Evolutionary conservation across 2,329 filamentous ascomycete genomes (phyloP).

Genomic region (Penicillium sp.): DNA sequence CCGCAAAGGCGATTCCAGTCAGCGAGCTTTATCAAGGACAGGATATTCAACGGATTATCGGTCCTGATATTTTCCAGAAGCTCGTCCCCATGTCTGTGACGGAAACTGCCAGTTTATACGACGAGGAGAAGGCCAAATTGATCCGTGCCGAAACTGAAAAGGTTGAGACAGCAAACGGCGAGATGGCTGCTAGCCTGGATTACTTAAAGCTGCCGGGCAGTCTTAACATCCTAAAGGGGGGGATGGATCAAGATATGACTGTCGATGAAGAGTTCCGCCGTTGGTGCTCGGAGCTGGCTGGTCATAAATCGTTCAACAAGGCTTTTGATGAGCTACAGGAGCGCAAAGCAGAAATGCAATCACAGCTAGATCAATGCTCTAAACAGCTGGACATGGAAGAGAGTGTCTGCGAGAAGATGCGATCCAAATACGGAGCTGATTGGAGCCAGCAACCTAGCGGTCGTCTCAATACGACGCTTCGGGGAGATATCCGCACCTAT

Average conservation of each 20-base stretch:
- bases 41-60: conserved; percentile 94
- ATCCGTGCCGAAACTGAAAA: conserved; percentile 89
- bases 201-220: conserved; percentile 87
- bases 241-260: conserved; percentile 80
- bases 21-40: conserved; percentile 95
- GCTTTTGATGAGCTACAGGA: conserved; percentile 75
- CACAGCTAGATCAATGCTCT: conserved; percentile 69
- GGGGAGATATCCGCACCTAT: conserved; percentile 82
- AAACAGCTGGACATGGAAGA: conserved; percentile 96
- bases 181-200: conserved; percentile 92
- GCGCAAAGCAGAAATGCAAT: conserved; percentile 70
- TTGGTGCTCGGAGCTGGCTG: conserved; percentile 91
- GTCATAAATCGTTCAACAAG: conserved; percentile 70
- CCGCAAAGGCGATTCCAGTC: conserved; percentile 93
- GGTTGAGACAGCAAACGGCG: conserved; percentile 85
- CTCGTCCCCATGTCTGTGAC: conserved; percentile 95
- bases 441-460: conserved; percentile 98
- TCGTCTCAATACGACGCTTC: conserved; percentile 77
- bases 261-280: conserved; percentile 87
- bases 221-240: conserved; percentile 85
- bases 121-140: conserved; percentile 96
- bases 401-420: conserved; percentile 98
- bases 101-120: conserved; percentile 92
- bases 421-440: conserved; percentile 89
- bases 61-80: conserved; percentile 92